Evolutionary conservation across 2,329 filamentous ascomycete genomes (phyloP).

Genomic region (Fusarium avenaceum): DNA sequence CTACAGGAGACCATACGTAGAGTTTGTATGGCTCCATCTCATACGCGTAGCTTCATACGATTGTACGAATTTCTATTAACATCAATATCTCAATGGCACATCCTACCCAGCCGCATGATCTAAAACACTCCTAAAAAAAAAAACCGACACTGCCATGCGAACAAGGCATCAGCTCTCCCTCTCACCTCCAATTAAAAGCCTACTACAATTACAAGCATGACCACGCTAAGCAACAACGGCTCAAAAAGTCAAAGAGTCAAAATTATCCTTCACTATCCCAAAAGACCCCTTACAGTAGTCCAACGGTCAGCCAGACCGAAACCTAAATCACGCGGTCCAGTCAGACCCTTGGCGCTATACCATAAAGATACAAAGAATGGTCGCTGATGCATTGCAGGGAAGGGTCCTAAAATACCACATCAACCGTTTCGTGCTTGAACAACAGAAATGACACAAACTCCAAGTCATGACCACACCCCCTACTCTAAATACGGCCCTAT

Average conservation of each 20-base stretch:
- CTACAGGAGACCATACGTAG: no score
- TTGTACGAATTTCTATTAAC: no score
- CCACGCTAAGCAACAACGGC: background rate
- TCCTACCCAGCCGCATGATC: background rate
- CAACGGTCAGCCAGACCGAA: slow-evolving; percentile 14
- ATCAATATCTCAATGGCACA: no score
- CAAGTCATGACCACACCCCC: slow-evolving; percentile 1
- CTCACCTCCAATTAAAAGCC: background rate
- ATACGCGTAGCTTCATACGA: no score
- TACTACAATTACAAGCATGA: background rate
- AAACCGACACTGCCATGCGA: background rate
- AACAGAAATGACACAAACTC: background rate
- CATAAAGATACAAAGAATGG: background rate
- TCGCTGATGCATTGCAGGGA: slow-evolving; percentile 8
- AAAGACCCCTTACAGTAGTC: background rate
- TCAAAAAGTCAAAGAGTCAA: slow-evolving; percentile 1
- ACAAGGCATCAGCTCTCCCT: background rate
- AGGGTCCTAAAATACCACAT: background rate
- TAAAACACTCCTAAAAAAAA: background rate
- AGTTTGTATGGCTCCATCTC: no score
- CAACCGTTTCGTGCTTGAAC: background rate
- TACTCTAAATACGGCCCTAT: background rate
- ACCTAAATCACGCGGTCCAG: slow-evolving; percentile 13
- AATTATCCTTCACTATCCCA: background rate
- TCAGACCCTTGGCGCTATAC: slow-evolving; percentile 17